These are phyloP conservation scores for Polytolypa hystricis DNA, from an alignment of 2,329 filamentous ascomycete species.

Conservation along the genomic window DNA sequence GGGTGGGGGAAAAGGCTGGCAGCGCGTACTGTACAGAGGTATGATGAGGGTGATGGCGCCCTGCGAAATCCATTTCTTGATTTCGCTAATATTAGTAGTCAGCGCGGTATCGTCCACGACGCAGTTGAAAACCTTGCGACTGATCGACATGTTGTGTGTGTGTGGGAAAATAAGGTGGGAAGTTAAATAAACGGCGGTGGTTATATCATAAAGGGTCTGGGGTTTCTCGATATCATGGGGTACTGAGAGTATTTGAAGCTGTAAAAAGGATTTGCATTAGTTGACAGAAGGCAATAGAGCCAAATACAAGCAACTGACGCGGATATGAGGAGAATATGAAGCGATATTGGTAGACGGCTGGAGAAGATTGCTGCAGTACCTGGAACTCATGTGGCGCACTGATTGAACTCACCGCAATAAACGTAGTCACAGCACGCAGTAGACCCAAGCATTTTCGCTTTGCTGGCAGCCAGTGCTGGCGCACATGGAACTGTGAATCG, in stretches of 20 bases:
- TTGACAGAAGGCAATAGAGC: not conserved
- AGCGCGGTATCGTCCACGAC: slow-evolving; percentile 43
- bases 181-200: not conserved
- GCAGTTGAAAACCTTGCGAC: slow-evolving; percentile 40
- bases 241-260: not conserved
- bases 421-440: slow-evolving; percentile 14
- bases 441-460: slow-evolving; percentile 25
- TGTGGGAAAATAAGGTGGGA: not conserved
- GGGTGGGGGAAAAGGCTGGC: slow-evolving; percentile 2
- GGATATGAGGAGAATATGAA: not conserved
- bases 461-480: slow-evolving; percentile 11
- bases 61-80: slow-evolving; percentile 41
- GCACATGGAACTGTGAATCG: slow-evolving; percentile 3
- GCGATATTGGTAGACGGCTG: no score
- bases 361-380: not conserved
- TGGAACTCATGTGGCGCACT: not conserved
- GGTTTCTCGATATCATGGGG: not conserved
- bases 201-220: not conserved
- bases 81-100: slow-evolving; percentile 41
- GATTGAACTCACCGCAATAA: slow-evolving; percentile 20
- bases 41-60: slow-evolving; percentile 40
- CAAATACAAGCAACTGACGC: not conserved
- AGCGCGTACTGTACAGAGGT: slow-evolving; percentile 40
- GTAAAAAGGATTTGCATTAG: not conserved
- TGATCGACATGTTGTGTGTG: slow-evolving; percentile 29